Base-by-base conservation (phyloP, 1,284 basidiomycete genomes). In the Cryptococcus sp. region DNA sequence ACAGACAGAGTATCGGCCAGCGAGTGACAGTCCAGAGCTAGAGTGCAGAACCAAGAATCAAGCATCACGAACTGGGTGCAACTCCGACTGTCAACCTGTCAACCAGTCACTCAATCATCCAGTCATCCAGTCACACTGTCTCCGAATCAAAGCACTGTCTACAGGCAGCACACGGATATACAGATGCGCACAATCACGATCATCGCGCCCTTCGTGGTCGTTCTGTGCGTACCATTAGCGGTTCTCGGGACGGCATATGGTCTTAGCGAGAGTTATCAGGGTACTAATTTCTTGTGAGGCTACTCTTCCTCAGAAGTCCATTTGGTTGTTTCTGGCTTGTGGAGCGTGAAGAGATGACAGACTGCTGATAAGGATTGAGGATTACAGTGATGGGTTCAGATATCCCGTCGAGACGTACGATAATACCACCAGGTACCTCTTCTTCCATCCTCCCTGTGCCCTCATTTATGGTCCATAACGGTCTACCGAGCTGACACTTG, bases 361-460 rank as follows among this genome's bases (percentile, higher is more conserved):
- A 48, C 22, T 19, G 58, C 54, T 60, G 49, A 60, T 43, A n/a
- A n/a, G 1, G n/a, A 42, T 49, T 53, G 8, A 40, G 41, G 17
- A 38, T 10, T 23, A 19, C 55, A 70, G 68, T n/a, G 62, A 69
- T 27, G 71, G 71, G 2, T 71, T 64, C 58, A 47, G 49, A 47
- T 62, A 48, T 41, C 67, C 67, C 7, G 53, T 43, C 4, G 54
- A 62, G 23, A 47, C 61, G 0, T 77, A 73, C 46, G 75, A 76
- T 64, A 75, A 77, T 57, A 77, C 75, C 13, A 77, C 75, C 49
- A 73, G 69, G 74, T 76, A n/a, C 5, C 5, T 25, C 46, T 7
- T 16, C n/a, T 47, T 47, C 46, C 46, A 42, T 25, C 51, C 13
- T 45, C 20, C n/a, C 3, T 25, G 5, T 19, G 5, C 23, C 38